Conservation (phyloP, 768 basidiomycete species). For the Lyophyllum decastes region DNA sequence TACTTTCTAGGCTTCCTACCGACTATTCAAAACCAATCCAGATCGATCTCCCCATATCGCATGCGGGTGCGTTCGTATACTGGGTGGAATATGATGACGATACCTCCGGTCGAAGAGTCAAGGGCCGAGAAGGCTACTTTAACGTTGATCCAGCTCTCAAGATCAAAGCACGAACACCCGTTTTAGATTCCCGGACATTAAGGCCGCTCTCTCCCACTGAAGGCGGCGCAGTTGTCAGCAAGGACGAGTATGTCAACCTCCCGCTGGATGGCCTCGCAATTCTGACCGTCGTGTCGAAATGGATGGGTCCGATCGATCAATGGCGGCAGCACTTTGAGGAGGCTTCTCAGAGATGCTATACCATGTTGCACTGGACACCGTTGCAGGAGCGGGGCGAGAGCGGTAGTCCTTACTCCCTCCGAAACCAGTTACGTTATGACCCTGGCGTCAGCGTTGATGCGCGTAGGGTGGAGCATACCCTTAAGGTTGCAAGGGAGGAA, state of each 20-base stretch:
- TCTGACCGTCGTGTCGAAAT: constrained; percentile 92
- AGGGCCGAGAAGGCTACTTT: constrained; percentile 91
- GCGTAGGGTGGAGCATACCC: constrained; percentile 58
- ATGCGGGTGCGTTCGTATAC: constrained; percentile 94
- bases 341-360: constrained; percentile 89
- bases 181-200: constrained; percentile 57
- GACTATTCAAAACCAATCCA: constrained; percentile 90
- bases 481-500: constrained; percentile 75
- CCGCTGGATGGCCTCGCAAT: constrained; percentile 89
- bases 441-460: constrained; percentile 64
- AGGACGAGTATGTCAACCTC: constrained; percentile 59
- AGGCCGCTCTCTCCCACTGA: constrained; percentile 51
- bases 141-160: constrained; percentile 92
- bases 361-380: constrained; percentile 97
- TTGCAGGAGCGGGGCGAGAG: constrained; percentile 89
- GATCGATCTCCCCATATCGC: constrained; percentile 93
- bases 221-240: constrained; percentile 50
- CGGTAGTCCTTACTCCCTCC: constrained; percentile 92
- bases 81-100: constrained; percentile 89
- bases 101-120: constrained; percentile 57
- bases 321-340: constrained; percentile 85
- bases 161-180: constrained; percentile 68
- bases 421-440: constrained; percentile 84
- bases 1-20: constrained; percentile 65
- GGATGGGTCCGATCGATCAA: constrained; percentile 86